Evolutionary conservation across 345 rosid species (phyloP).

Genomic region (Populus ilicifolia): DNA sequence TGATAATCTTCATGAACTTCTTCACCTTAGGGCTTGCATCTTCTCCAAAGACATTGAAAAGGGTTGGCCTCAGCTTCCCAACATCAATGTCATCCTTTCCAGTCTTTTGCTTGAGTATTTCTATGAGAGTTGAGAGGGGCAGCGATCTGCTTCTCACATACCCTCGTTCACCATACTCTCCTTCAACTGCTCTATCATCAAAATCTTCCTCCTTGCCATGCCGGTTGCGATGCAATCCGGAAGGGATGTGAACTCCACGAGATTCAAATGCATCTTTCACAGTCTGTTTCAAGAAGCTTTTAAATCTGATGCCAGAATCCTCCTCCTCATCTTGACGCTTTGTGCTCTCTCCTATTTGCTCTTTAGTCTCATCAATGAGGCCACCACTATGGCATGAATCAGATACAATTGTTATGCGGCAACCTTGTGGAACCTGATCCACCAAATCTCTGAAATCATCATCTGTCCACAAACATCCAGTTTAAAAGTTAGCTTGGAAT

Average conservation of each 20-base stretch:
- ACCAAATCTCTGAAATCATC: conserved; percentile 88
- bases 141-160: conserved; percentile 58
- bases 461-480: conserved; percentile 41
- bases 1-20: conserved; percentile 84
- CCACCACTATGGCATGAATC: conserved; percentile 98
- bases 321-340: conserved; percentile 33
- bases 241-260: conserved; percentile 55
- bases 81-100: conserved; percentile 76
- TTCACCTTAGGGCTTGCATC: conserved; percentile 91
- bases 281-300: conserved; percentile 44
- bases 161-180: conserved; percentile 35
- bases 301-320: conserved; percentile 39
- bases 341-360: conserved; percentile 93
- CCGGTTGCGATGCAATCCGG: conserved; percentile 37
- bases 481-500: background rate
- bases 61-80: conserved; percentile 81
- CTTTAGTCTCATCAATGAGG: conserved; percentile 84
- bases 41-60: conserved; percentile 77
- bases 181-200: conserved; percentile 32
- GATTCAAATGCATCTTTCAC: conserved; percentile 57
- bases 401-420: conserved; percentile 65
- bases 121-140: conserved; percentile 80
- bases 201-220: conserved; percentile 39
- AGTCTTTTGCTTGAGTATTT: conserved; percentile 80
- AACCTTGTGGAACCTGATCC: conserved; percentile 60